Evolutionary conservation across 768 basidiomycete genomes (phyloP), one percentile per base, ranked within the genome.

Genomic region (Boletus bicolor): DNA sequence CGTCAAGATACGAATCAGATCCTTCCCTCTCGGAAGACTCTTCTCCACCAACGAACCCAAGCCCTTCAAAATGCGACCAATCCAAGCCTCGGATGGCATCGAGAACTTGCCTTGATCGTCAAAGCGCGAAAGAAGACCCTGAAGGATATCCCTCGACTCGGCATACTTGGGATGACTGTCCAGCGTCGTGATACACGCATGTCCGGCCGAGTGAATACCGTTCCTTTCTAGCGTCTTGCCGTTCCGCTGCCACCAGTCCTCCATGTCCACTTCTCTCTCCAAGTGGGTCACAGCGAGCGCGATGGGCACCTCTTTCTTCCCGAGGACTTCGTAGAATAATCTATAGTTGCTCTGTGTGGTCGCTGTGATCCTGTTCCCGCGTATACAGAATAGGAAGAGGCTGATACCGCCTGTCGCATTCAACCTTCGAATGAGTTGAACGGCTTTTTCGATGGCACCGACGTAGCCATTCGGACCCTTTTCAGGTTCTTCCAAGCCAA

Each of bases 311-410:
- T 69, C 55, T 14, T 67, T 60, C 38, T 70, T 64, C 17, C 71
- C 69, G 0, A 73, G 55, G 4, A 66, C 53, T 14, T 66, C 65
- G 51, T 66, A 66, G 21, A 66, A 66, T 41, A 67, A 43, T 2
- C 62, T 34, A 11, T 67, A 67, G 42, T 65, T 65, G 59, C 64
- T 64, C 45, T 67, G 65, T 1, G 60, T 54, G 3, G 63, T 66
- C 32, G 60, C 60, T 7, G 65, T 66, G 30, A 77, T 66, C 56
- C 75, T 63, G 15, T 74, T 72, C 1, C 70, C 75, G 12, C 74
- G 72, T 43, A 79, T 73, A 38, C 72, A 72, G 56, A 71, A 78
- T 15, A 79, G 45, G 3, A 79, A 73, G 5, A 79, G 69, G 59
- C 64, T 73, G 50, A 78, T 65, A 0, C 78, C 78, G 0, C 66